phyloP scores from a whole-genome alignment of 306 rosid species.

The Citrullus colocynthis region DNA sequence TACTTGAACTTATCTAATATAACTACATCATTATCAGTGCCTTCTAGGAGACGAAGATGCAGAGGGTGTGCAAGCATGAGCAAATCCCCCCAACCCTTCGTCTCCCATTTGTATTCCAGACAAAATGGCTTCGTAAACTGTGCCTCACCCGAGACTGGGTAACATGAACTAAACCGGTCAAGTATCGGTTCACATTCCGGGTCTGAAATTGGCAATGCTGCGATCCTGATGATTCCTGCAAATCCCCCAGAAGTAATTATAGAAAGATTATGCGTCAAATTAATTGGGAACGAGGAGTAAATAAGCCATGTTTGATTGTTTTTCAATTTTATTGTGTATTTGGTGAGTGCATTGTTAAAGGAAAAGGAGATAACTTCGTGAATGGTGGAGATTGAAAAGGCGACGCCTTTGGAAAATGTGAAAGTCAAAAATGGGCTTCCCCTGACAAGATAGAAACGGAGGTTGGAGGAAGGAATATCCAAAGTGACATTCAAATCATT shows the following conservation, averaged over 20 bases:
- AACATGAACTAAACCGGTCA: slow-evolving; percentile 44
- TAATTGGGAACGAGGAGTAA: slow-evolving; percentile 45
- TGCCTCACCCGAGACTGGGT: slow-evolving; percentile 63
- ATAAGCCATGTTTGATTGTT: slow-evolving; percentile 77
- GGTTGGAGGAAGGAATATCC: slow-evolving; percentile 58
- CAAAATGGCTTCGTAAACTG: slow-evolving; percentile 38
- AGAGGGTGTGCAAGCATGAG: slow-evolving; percentile 78
- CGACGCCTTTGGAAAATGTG: slow-evolving; percentile 23
- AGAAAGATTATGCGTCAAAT: slow-evolving; percentile 21
- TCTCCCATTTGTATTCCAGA: slow-evolving; percentile 66
- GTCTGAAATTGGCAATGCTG: slow-evolving; percentile 27
- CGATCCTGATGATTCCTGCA: slow-evolving; percentile 58
- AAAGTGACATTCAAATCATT: slow-evolving; percentile 61
- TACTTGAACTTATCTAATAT: slow-evolving; percentile 46
- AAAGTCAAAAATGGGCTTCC: slow-evolving; percentile 73
- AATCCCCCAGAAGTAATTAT: slow-evolving; percentile 38
- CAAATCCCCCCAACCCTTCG: slow-evolving; percentile 60
- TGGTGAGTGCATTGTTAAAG: slow-evolving; percentile 31
- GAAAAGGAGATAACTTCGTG: slow-evolving; percentile 54
- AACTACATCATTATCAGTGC: slow-evolving; percentile 15
- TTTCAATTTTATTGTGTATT: slow-evolving; percentile 42
- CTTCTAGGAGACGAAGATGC: slow-evolving; percentile 41
- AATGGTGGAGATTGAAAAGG: slow-evolving; percentile 39
- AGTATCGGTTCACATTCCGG: slow-evolving; percentile 25
- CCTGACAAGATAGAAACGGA: slow-evolving; percentile 54